A percentile compares a stretch with the other conserved stretches of the same genome.
phyloP scores from a whole-genome alignment of 1,284 basidiomycete species.

The Melampsora larici-populina region DNA sequence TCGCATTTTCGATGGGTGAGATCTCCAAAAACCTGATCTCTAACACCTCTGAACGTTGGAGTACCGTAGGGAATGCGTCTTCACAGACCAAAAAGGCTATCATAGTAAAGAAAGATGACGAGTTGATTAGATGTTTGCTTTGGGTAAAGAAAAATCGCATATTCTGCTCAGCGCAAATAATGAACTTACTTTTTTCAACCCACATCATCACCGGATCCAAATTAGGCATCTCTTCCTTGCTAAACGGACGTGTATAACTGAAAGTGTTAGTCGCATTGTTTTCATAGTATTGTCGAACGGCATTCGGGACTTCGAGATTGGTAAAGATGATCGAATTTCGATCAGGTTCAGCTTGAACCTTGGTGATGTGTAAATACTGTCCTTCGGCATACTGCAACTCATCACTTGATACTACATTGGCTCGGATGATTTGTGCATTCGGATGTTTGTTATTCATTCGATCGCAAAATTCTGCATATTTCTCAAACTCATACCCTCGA shows the following conservation, averaged over 20 bases:
- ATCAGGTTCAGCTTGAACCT: constrained; percentile 81
- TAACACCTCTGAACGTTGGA: constrained; percentile 85
- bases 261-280: constrained; percentile 60
- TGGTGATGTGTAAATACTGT: constrained; percentile 71
- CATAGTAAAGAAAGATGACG: background rate
- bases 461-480: constrained; percentile 67
- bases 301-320: constrained; percentile 74
- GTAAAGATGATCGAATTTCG: constrained; percentile 73
- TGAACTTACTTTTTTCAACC: constrained; percentile 59
- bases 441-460: constrained; percentile 88
- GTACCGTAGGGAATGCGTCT: constrained; percentile 84
- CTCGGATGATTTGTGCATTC: constrained; percentile 74
- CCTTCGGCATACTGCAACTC: constrained; percentile 75
- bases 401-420: constrained; percentile 70
- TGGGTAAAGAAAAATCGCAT: constrained; percentile 40
- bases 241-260: constrained; percentile 69
- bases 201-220: constrained; percentile 43
- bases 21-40: constrained; percentile 71
- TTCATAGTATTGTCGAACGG: constrained; percentile 80
- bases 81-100: constrained; percentile 57
- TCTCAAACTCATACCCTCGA: constrained; percentile 70
- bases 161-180: constrained; percentile 64
- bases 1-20: constrained; percentile 78
- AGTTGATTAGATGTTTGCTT: background rate
- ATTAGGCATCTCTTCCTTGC: constrained; percentile 60